Evolutionary conservation across 768 basidiomycete species (phyloP).

Genomic region (Crucibulum laeve): DNA sequence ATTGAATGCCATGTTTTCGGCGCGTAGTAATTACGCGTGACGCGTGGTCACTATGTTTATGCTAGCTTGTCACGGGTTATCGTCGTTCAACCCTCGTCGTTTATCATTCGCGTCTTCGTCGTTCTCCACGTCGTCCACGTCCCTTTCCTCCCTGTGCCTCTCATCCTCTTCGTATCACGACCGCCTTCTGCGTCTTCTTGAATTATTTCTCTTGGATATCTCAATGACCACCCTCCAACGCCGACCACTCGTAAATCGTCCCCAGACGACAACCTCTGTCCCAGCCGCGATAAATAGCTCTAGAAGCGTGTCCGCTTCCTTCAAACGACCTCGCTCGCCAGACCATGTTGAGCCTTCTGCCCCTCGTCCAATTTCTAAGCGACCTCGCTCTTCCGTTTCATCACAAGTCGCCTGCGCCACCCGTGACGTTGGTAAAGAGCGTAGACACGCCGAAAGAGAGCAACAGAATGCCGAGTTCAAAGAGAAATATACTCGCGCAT

Average conservation of each 20-base stretch:
- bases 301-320: slow-evolving; percentile 20
- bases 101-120: too few species aligned
- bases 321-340: slow-evolving; percentile 49
- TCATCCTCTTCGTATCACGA: not conserved
- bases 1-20: too few species aligned
- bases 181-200: not conserved
- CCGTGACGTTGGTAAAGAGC: slow-evolving; percentile 40
- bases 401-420: slow-evolving; percentile 13
- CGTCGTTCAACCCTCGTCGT: too few species aligned
- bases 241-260: slow-evolving; percentile 42
- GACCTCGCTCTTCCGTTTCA: slow-evolving; percentile 30
- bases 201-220: too few species aligned
- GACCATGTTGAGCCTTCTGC: slow-evolving; percentile 32
- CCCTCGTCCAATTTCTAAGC: slow-evolving; percentile 28
- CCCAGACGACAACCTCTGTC: slow-evolving; percentile 25
- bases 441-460: slow-evolving; percentile 46
- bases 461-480: slow-evolving; percentile 68
- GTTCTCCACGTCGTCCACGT: too few species aligned
- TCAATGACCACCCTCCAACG: slow-evolving; percentile 46
- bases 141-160: too few species aligned
- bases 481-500: slow-evolving; percentile 79
- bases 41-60: too few species aligned
- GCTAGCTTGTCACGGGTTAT: too few species aligned
- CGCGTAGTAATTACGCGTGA: too few species aligned
- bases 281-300: slow-evolving; percentile 28